Percentiles rank a stretch among this genome's conserved stretches.
Conservation (phyloP, 345 rosid genomes). For the Firmiana major region DNA sequence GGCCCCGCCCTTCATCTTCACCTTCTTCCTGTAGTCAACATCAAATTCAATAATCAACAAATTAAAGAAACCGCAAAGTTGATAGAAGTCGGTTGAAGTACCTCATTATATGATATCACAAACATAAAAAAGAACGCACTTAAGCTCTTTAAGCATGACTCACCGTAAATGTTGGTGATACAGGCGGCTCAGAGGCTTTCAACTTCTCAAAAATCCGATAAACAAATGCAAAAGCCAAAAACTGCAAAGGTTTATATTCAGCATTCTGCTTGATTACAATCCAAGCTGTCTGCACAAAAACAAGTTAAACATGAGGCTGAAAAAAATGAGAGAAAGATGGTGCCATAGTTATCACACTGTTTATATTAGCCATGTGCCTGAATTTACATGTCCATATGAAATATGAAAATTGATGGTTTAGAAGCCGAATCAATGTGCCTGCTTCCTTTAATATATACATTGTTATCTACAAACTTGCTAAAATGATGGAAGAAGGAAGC, state of each 20-base stretch:
- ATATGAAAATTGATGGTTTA: not conserved
- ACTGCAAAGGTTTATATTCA: conserved; percentile 92
- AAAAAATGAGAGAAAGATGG: not conserved
- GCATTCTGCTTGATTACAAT: conserved; percentile 61
- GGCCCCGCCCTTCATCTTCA: conserved; percentile 66
- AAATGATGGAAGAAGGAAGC: not conserved
- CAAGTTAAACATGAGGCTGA: conserved; percentile 9
- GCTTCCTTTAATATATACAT: not conserved
- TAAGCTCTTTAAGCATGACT: conserved; percentile 18
- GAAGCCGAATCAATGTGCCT: not conserved
- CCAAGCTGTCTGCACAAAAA: conserved; percentile 77
- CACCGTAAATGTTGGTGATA: conserved; percentile 67
- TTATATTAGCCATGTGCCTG: not conserved
- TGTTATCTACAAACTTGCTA: not conserved
- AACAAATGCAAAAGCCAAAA: conserved; percentile 85
- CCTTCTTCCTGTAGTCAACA: conserved; percentile 80
- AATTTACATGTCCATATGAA: not conserved
- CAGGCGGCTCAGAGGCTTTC: conserved; percentile 73
- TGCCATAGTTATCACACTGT: not conserved
- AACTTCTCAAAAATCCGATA: conserved; percentile 90
- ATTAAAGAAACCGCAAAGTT: conserved; percentile 7
- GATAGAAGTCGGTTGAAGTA: not conserved
- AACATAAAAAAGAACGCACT: not conserved
- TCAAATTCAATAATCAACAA: conserved; percentile 20
- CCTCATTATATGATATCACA: not conserved